Conservation (phyloP, 176 grass and related monocot species). For the Ensete ventricosum region DNA sequence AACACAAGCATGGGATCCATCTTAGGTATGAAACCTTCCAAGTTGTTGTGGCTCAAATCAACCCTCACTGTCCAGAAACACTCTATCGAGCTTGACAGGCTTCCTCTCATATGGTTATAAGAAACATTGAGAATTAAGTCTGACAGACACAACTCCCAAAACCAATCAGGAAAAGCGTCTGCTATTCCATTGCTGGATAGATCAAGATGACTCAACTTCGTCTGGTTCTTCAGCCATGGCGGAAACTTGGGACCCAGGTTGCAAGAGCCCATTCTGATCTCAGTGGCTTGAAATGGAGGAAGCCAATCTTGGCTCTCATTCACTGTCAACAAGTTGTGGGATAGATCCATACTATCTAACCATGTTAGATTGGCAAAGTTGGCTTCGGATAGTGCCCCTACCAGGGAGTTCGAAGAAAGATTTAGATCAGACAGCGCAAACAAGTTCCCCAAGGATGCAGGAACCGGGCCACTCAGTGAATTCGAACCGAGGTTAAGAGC, state of each 20-base stretch:
- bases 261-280: background rate
- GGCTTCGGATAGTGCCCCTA: background rate
- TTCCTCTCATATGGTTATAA: no score
- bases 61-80: background rate
- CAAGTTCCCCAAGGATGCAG: no score
- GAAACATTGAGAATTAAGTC: no score
- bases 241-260: background rate
- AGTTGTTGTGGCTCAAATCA: background rate
- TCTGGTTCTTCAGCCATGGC: background rate
- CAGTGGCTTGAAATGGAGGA: background rate
- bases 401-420: background rate
- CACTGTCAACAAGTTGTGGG: background rate
- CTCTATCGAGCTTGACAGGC: no score
- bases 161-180: background rate
- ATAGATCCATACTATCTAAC: background rate
- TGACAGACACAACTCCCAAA: background rate
- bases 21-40: background rate
- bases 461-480: no score
- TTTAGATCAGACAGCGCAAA: background rate
- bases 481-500: no score
- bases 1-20: background rate
- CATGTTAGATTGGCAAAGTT: background rate
- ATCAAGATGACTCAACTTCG: background rate
- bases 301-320: slow-evolving; percentile 1
- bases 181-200: background rate